phyloP scores from a whole-genome alignment of 805 yeast genomes.

The Metschnikowia baotianmanensis region DNA sequence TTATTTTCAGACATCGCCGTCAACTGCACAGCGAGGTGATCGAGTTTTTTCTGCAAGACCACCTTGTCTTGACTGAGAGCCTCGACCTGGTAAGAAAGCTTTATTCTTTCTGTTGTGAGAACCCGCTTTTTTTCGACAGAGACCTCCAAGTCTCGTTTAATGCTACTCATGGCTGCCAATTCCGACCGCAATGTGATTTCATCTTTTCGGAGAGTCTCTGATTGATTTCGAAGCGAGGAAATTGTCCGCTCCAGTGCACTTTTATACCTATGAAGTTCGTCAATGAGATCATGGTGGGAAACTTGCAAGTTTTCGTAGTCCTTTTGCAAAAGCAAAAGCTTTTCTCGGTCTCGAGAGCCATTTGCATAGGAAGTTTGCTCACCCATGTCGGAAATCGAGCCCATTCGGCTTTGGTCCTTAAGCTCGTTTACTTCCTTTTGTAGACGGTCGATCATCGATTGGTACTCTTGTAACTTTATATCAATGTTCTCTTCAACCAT shows the following conservation, averaged over 20 bases:
- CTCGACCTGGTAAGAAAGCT: slow-evolving; percentile 41
- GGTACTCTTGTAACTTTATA: slow-evolving; percentile 30
- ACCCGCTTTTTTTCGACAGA: slow-evolving; percentile 45
- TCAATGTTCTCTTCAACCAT: slow-evolving; percentile 21
- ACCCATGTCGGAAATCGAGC: slow-evolving; percentile 12
- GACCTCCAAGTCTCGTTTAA: slow-evolving; percentile 36
- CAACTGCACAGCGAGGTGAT: slow-evolving; percentile 38
- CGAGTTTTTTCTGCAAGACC: slow-evolving; percentile 34
- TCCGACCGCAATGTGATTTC: slow-evolving; percentile 11
- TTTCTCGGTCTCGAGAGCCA: slow-evolving; percentile 11
- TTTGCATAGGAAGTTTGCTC: slow-evolving; percentile 4
- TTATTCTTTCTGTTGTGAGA: slow-evolving; percentile 43
- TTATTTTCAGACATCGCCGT: slow-evolving; percentile 17
- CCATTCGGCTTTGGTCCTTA: slow-evolving; percentile 17
- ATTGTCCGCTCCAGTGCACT: slow-evolving; percentile 11
- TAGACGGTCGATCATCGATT: slow-evolving; percentile 28
- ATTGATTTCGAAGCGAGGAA: slow-evolving; percentile 12
- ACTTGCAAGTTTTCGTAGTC: slow-evolving; percentile 16
- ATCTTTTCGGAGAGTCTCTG: slow-evolving; percentile 14
- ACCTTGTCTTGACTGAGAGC: slow-evolving; percentile 37
- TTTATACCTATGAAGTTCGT: slow-evolving; percentile 10
- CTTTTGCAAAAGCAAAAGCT: slow-evolving; percentile 10
- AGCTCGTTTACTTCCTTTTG: slow-evolving; percentile 33
- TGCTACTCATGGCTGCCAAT: slow-evolving; percentile 24
- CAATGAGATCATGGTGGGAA: slow-evolving; percentile 11